Conservation (phyloP, 2,329 filamentous ascomycete genomes). For the Tympanopsis confertula region DNA sequence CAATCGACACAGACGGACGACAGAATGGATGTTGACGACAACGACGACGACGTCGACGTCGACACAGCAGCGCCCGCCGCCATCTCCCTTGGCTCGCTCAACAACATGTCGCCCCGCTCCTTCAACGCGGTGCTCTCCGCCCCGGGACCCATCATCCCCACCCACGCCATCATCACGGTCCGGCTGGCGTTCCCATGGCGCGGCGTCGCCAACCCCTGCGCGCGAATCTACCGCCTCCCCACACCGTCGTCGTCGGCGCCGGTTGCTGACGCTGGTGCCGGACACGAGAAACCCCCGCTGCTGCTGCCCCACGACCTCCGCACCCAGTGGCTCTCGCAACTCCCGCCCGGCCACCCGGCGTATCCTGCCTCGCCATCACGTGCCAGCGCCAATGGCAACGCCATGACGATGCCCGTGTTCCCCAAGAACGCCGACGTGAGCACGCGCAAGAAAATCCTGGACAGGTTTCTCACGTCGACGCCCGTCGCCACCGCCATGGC, state of each 20-base stretch:
- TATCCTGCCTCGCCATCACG: not conserved
- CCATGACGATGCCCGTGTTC: no score
- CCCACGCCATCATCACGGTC: conserved; percentile 41
- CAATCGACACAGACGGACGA: conserved; percentile 6
- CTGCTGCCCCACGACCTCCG: not conserved
- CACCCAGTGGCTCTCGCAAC: not conserved
- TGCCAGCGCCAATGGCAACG: not conserved
- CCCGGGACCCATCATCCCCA: conserved; percentile 8
- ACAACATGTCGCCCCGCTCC: conserved; percentile 24
- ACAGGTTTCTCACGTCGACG: no score
- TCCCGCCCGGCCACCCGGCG: conserved; percentile 4
- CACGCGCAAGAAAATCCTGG: no score
- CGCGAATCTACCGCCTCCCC: conserved; percentile 82
- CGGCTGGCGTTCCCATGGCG: conserved; percentile 56
- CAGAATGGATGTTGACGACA: conserved; percentile 6
- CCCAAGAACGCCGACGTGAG: not conserved
- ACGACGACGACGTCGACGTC: conserved; percentile 18
- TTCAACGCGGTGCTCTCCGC: conserved; percentile 20
- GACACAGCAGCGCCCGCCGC: conserved; percentile 10
- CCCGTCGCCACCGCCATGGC: not conserved
- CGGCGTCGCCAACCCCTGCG: conserved; percentile 60
- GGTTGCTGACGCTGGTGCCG: not conserved
- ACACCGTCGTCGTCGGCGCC: conserved; percentile 15
- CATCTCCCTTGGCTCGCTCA: conserved; percentile 8
- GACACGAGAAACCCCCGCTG: not conserved